Percentiles rank a stretch among this genome's conserved stretches.
Conservation (phyloP, 2,329 filamentous ascomycete species). For the Cladosporium sp. region DNA sequence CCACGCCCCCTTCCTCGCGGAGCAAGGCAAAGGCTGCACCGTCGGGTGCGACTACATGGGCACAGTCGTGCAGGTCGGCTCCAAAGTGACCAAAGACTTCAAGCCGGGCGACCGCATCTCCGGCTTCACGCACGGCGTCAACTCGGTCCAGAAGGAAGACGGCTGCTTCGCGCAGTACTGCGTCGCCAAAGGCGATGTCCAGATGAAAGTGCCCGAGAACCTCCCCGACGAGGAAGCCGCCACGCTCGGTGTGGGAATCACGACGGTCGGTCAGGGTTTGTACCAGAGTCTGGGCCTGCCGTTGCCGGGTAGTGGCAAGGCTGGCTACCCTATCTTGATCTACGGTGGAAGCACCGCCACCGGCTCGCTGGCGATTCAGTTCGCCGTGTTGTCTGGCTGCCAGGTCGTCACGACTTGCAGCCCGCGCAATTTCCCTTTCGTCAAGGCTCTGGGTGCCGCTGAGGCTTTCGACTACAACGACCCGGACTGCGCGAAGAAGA, state of each 20-base stretch:
- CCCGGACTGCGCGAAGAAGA: not conserved
- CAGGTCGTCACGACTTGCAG: slow-evolving; percentile 43
- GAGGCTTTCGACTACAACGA: not conserved
- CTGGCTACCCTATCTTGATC: slow-evolving; percentile 38
- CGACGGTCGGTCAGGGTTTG: slow-evolving; percentile 43
- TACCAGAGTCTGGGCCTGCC: slow-evolving; percentile 36
- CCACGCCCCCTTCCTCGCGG: too few relatives aligned
- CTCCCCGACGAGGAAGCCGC: slow-evolving; percentile 48
- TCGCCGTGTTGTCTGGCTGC: slow-evolving; percentile 38
- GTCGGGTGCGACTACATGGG: slow-evolving; percentile 55
- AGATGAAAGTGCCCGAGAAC: slow-evolving; percentile 41
- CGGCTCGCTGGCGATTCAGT: slow-evolving; percentile 44
- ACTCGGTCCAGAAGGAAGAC: too few relatives aligned
- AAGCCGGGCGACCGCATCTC: slow-evolving; percentile 47
- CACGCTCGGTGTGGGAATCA: slow-evolving; percentile 46
- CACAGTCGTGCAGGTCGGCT: slow-evolving; percentile 47
- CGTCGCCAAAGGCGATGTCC: slow-evolving; percentile 44
- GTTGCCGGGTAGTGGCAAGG: slow-evolving; percentile 37
- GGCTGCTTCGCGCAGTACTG: slow-evolving; percentile 51
- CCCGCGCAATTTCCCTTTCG: slow-evolving; percentile 32
- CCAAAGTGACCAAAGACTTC: slow-evolving; percentile 39
- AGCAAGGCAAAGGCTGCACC: too few relatives aligned
- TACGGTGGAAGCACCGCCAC: slow-evolving; percentile 47
- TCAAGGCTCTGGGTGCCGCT: not conserved
- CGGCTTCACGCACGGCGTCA: slow-evolving; percentile 44